These are phyloP conservation scores for Neurospora tetrasperma DNA, from an alignment of 495 filamentous ascomycete species.

Conservation along the genomic window DNA sequence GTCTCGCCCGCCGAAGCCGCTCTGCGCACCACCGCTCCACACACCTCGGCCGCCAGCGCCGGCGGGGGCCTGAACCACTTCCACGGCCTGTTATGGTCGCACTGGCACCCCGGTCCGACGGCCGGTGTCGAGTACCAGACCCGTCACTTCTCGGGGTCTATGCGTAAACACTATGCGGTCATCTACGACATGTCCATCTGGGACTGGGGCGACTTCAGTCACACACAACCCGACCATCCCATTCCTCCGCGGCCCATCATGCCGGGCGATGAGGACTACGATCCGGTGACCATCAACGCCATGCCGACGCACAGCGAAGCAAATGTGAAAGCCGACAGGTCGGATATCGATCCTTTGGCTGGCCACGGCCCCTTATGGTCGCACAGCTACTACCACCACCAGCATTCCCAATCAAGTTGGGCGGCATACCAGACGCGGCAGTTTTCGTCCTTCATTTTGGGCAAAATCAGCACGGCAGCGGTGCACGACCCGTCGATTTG, in stretches of 20 bases:
- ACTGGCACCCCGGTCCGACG: not conserved
- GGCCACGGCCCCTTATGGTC: not conserved
- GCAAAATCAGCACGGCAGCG: not conserved
- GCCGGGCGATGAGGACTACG: not conserved
- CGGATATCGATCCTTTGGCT: slow-evolving; percentile 7
- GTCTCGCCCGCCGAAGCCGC: not conserved
- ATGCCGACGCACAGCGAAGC: slow-evolving; percentile 23
- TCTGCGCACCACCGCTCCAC: not conserved
- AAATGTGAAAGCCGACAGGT: slow-evolving; percentile 18
- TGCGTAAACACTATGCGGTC: not conserved
- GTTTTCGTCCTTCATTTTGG: not conserved
- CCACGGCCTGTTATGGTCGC: not conserved
- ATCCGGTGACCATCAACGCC: slow-evolving; percentile 7
- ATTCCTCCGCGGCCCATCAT: not conserved
- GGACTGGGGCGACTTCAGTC: not conserved
- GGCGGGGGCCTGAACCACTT: not conserved
- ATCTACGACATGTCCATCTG: not conserved
- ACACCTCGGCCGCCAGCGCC: not conserved
- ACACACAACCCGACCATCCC: not conserved
- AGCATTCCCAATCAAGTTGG: no score
- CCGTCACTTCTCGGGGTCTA: not conserved
- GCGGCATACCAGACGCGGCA: not conserved
- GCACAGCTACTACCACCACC: not conserved
- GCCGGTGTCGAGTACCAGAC: not conserved
- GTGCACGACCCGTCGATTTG: not conserved